Conservation (phyloP, 805 yeast genomes). For the Lipomyces orientalis region DNA sequence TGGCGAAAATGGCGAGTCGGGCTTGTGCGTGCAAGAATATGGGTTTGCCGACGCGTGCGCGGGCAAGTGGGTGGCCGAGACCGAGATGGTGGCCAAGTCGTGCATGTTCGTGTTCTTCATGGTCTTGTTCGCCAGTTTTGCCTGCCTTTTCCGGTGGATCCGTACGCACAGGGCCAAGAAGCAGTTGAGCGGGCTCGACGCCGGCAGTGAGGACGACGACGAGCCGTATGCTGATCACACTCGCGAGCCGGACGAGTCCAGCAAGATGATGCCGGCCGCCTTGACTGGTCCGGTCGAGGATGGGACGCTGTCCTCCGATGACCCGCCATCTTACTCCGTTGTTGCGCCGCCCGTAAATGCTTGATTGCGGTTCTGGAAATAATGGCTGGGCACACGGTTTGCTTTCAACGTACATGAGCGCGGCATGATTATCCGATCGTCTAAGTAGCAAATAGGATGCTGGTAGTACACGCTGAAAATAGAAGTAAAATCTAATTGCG, state of each 20-base stretch:
- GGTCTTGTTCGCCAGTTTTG: not conserved
- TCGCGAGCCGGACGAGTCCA: not conserved
- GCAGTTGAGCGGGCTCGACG: not conserved
- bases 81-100: not conserved
- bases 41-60: not conserved
- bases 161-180: not conserved
- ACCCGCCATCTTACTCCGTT: no score
- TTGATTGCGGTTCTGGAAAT: no score
- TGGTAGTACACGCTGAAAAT: no score
- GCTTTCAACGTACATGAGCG: no score
- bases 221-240: not conserved
- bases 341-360: no score
- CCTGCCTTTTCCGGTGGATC: not conserved
- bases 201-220: not conserved
- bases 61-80: not conserved
- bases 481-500: no score
- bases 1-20: not conserved
- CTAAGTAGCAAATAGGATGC: no score
- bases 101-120: conserved; percentile 1
- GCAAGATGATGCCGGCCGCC: not conserved
- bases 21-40: not conserved
- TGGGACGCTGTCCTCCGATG: no score
- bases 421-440: no score
- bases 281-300: no score
- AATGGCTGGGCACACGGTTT: no score